Conservation (phyloP, 176 grass and related monocot species). For the Rhipidocladum racemiflorum region DNA sequence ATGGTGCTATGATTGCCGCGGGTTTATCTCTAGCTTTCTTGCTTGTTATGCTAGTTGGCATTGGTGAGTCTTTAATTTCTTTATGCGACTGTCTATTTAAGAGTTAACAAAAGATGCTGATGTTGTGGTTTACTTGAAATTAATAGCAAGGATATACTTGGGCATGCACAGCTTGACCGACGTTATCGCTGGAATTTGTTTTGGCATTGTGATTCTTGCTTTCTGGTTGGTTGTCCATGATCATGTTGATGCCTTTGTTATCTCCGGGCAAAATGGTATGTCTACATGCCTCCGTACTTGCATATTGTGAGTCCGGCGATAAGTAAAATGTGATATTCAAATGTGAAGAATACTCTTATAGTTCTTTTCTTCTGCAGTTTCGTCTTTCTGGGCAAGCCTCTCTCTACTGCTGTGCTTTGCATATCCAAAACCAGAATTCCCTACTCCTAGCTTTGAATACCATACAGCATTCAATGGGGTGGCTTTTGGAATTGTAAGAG, state of each 20-base stretch:
- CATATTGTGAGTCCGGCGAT: not conserved
- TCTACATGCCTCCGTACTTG: not conserved
- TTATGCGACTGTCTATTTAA: not conserved
- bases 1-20: constrained; percentile 23
- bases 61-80: constrained; percentile 54
- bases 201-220: constrained; percentile 70
- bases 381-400: constrained; percentile 82
- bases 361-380: constrained; percentile 45
- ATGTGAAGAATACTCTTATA: not conserved
- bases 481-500: constrained; percentile 94
- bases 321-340: not conserved
- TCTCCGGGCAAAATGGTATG: constrained; percentile 83
- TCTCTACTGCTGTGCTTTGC: constrained; percentile 79
- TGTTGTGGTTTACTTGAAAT: constrained; percentile 28
- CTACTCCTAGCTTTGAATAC: constrained; percentile 93
- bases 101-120: not conserved
- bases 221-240: constrained; percentile 74
- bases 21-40: constrained; percentile 50
- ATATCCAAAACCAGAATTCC: constrained; percentile 85
- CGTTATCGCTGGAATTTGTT: constrained; percentile 62
- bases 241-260: constrained; percentile 73
- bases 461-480: constrained; percentile 92
- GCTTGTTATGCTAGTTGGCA: constrained; percentile 55
- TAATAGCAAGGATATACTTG: constrained; percentile 81
- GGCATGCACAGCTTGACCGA: constrained; percentile 96